phyloP scores from a whole-genome alignment of 768 basidiomycete species.

The Galerina sulciceps region DNA sequence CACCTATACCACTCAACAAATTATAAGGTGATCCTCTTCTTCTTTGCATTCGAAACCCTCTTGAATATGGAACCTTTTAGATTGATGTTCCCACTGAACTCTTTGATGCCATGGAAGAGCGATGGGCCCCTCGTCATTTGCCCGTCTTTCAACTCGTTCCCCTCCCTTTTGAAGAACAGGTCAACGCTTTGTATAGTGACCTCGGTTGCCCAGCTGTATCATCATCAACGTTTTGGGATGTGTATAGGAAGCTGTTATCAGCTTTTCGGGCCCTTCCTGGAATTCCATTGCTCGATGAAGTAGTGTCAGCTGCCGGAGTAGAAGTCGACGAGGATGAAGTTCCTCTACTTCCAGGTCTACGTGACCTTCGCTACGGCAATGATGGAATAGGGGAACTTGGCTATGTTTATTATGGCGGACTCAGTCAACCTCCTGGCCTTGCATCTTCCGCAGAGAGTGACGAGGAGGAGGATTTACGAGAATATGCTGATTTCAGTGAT shows the following conservation, averaged over 20 bases:
- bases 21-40: background rate
- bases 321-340: background rate
- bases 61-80: no score
- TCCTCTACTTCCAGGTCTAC: background rate
- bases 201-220: constrained; percentile 29
- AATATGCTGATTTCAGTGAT: no score
- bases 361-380: background rate
- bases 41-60: no score
- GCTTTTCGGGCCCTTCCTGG: background rate
- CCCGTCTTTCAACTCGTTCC: constrained; percentile 40
- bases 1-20: constrained; percentile 15
- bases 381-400: background rate
- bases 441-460: background rate
- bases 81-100: constrained; percentile 18
- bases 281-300: background rate
- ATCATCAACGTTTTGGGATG: constrained; percentile 23
- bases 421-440: background rate
- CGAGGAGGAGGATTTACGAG: background rate
- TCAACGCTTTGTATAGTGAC: constrained; percentile 14
- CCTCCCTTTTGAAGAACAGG: constrained; percentile 26
- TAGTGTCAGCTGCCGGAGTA: background rate
- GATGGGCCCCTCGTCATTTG: constrained; percentile 36
- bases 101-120: constrained; percentile 20
- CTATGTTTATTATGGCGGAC: background rate
- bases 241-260: constrained; percentile 7